A percentile compares a stretch with the other conserved stretches of the same genome.
Evolutionary conservation across 108 stramenopile species (phyloP).

Genomic region (Cyclotella atomus): DNA sequence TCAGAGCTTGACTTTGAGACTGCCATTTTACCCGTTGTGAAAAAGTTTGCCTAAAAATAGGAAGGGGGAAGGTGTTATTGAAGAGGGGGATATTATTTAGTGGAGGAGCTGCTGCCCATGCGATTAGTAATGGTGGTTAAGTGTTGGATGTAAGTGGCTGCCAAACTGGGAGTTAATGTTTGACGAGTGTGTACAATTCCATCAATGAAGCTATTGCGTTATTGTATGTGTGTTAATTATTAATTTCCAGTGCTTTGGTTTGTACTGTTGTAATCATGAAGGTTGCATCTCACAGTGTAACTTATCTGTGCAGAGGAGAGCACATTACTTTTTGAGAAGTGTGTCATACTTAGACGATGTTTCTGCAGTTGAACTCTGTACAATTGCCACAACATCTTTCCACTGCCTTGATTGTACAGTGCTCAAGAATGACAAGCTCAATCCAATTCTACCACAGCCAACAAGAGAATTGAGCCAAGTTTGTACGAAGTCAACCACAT

Average conservation of each 20-base stretch:
- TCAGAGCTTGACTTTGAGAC: slow-evolving; percentile 87
- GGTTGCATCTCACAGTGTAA: too few species aligned
- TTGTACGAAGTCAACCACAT: slow-evolving; percentile 4
- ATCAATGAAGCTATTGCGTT: too few species aligned
- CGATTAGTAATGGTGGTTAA: not conserved
- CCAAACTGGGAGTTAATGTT: too few species aligned
- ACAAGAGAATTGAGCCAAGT: slow-evolving; percentile 28
- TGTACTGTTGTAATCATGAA: too few species aligned
- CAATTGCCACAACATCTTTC: slow-evolving; percentile 27
- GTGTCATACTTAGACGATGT: too few species aligned
- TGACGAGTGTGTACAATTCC: too few species aligned
- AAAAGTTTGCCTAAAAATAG: slow-evolving; percentile 77
- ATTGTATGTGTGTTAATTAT: too few species aligned
- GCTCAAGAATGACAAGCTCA: slow-evolving; percentile 38
- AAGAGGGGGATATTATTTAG: not conserved
- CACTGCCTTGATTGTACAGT: slow-evolving; percentile 15
- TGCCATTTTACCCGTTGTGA: slow-evolving; percentile 76
- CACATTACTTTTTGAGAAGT: too few species aligned
- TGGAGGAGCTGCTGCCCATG: not conserved
- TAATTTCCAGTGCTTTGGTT: too few species aligned
- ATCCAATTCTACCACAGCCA: slow-evolving; percentile 31
- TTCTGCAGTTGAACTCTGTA: slow-evolving; percentile 5
- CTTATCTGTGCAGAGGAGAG: too few species aligned
- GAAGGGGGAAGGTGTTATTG: not conserved
- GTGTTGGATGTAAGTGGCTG: too few species aligned